Conservation (phyloP, 1,139 yeast genomes). For the Arxiozyma heterogenica region DNA sequence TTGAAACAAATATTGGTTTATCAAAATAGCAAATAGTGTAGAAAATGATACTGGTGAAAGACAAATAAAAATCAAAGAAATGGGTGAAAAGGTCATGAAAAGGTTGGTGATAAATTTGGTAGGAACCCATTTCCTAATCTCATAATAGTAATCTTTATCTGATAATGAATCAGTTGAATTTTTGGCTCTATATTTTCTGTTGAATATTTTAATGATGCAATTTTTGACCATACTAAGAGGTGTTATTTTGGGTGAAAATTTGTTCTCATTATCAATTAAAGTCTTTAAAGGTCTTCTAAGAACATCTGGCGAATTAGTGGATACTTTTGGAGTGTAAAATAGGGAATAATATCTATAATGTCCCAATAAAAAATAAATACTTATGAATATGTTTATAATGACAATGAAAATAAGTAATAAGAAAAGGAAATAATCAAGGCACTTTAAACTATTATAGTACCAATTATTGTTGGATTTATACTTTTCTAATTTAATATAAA, state of each 20-base stretch:
- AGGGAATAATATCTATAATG: conserved; percentile 19
- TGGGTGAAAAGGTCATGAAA: conserved; percentile 52
- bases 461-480: not conserved
- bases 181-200: not conserved
- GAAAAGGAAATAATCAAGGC: conserved; percentile 12
- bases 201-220: not conserved
- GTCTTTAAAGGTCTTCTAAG: conserved; percentile 16
- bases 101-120: conserved; percentile 41
- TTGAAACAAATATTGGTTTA: conserved; percentile 37
- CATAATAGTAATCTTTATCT: conserved; percentile 36
- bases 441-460: conserved; percentile 12
- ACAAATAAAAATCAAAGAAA: conserved; percentile 36
- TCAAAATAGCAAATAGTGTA: conserved; percentile 33
- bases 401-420: conserved; percentile 7
- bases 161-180: not conserved
- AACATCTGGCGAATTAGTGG: conserved; percentile 16
- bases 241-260: conserved; percentile 15
- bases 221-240: conserved; percentile 8
- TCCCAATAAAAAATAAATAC: conserved; percentile 17
- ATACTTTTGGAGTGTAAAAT: conserved; percentile 13
- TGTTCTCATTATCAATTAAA: conserved; percentile 19
- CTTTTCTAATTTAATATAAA: not conserved
- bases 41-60: conserved; percentile 36
- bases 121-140: conserved; percentile 52
- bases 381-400: conserved; percentile 10